Evolutionary conservation across 768 basidiomycete species (phyloP), one percentile per base, ranked within the genome.

Genomic region (Boletus sensibilis): DNA sequence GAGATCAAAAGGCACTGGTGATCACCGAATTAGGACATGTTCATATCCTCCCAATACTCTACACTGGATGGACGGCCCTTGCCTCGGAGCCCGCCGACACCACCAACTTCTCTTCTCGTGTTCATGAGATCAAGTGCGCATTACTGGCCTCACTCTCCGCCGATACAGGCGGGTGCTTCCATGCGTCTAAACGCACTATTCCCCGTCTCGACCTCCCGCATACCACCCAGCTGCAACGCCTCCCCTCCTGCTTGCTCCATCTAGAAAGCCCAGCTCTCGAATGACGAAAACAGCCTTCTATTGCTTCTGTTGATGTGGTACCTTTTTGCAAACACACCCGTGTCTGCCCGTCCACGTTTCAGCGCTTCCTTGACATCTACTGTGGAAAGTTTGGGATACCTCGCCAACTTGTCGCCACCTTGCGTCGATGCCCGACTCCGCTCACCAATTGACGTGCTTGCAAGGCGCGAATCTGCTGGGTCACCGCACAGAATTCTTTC

Each of bases 1-100:
- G 66, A 70, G 68, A 69, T 69, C 64, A 58, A 45, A 53, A 47
- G 59, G 48, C 50, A 55, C 57, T 20, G 20, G 27, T 47, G 50
- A 55, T 65, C 64, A 29, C 58, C 21, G n/a, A 33, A 57, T 50
- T 35, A 13, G 56, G 55, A 18, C 21, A 18, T 33, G 20, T 13
- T 39, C 25, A 12, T n/a, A 5, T 39, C 45, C 5, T 11, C 43
- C 43, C 2, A 11, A 41, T 16, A 37, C 9, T 11, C 10, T 31
- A 31, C 9, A 31, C 31, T 31, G 31, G 9, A 29, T 29, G 7
- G 5, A 29, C 29, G 29, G 29, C 9, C 29, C 29, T 29, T 5
- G 29, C 5, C 29, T 29, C 5, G 9, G 29, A 29, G 1, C 31
- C 31, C 31, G 31, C 31, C 31, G 27, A 27, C 27, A 27, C 27